Evolutionary conservation across 345 rosid genomes (phyloP).

Genomic region (Lepidium didymum): DNA sequence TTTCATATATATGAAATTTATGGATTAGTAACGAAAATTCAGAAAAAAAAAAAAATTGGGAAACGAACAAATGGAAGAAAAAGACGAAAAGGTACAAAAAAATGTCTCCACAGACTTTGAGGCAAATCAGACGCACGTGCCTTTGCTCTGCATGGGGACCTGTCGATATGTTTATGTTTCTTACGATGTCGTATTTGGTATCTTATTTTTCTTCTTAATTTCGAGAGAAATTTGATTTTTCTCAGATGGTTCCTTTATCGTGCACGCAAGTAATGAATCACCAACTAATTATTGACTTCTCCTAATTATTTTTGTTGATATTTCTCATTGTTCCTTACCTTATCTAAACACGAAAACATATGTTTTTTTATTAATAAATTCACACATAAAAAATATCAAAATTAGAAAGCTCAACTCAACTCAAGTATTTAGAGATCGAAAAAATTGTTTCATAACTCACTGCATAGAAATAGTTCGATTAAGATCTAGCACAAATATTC

Average conservation of each 20-base stretch:
- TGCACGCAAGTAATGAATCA: slow-evolving; percentile 34
- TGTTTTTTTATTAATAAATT: not conserved
- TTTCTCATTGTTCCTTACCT: not conserved
- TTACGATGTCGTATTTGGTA: not conserved
- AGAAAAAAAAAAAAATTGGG: not conserved
- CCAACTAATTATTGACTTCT: slow-evolving; percentile 39
- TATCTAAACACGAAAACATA: not conserved
- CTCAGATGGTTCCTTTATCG: slow-evolving; percentile 19
- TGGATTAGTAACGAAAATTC: too few relatives aligned
- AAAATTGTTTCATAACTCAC: too few relatives aligned
- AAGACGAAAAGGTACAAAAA: slow-evolving; percentile 10
- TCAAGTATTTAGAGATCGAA: too few relatives aligned
- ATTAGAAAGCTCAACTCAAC: too few relatives aligned
- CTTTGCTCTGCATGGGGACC: slow-evolving; percentile 33
- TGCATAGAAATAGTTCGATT: too few relatives aligned
- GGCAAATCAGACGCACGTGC: slow-evolving; percentile 54
- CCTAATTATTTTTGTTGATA: slow-evolving; percentile 2
- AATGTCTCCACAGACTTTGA: slow-evolving; percentile 39
- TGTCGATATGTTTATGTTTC: slow-evolving; percentile 3
- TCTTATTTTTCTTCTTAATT: not conserved
- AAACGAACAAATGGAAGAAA: not conserved
- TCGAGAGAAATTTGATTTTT: not conserved
- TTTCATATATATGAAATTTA: not conserved
- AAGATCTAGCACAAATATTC: too few relatives aligned
- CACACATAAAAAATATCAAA: too few relatives aligned